Base-by-base conservation (phyloP, 2,329 filamentous ascomycete genomes). In the Helicocarpus griseus region DNA sequence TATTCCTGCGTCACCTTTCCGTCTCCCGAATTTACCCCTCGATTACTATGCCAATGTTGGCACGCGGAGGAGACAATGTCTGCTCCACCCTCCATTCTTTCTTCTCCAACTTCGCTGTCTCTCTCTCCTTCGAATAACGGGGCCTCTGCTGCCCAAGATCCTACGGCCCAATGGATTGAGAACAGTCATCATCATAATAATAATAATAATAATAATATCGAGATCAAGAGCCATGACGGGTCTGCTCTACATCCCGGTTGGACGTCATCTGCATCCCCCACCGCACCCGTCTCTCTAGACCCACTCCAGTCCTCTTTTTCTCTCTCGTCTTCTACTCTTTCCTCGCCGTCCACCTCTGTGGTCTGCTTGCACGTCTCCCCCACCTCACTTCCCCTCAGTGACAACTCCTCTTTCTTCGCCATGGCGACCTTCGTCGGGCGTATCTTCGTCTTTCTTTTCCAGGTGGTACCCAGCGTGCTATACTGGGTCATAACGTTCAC, bases 401-500 rank as follows among this genome's bases (percentile, higher is more conserved):
- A 21, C 26, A 33, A 19, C 39, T 26, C 33, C 31, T 13, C 41
- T 19, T 22, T 50, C 41, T 47, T 56, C 47, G 40, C 56, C 35
- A 58, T 58, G 56, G 56, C 54, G 38, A 45, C 49, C 35, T 53
- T 49, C 29, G 22, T 53, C 2, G 53, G 50, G 14, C 45, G 51
- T 17, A 28, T 54, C 38, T 65, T 80, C 51, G 64, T 77, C 54
- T 69, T 75, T 49, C 59, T 74, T 46, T 65, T 79, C 54, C 72
- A 73, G 55, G 72, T 80, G 51, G 67, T 84, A 48, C 81, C 81
- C 41, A 75, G 75, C 54, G 54, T 79, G 33, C 67, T 84, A 49
- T 94, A 93, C 71, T 95, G 87, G 83, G 70, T 83, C 50, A 81
- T 95, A 59, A 88, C 86, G 55, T 86, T 95, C 63, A 80, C 84